Percentiles rank a stretch among this genome's conserved stretches.
Evolutionary conservation across 192 early-diverging fungal species (phyloP).

Genomic region (Linnemannia elongata): DNA sequence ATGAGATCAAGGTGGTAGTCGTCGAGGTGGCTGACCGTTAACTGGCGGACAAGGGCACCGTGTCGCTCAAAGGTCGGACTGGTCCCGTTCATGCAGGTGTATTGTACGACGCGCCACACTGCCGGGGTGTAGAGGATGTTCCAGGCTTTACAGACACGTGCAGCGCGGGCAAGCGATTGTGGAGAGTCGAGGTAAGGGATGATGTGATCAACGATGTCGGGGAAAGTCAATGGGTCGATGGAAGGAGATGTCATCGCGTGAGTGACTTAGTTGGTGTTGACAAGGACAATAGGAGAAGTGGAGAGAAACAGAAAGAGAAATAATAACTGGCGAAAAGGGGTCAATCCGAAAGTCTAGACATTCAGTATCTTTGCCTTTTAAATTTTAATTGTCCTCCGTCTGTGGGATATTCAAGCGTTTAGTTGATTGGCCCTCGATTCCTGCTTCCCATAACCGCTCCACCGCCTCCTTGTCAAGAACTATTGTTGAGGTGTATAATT

Average conservation of each 20-base stretch:
- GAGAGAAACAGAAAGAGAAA: no score
- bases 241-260: not conserved
- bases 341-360: no score
- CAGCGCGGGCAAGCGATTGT: not conserved
- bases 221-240: slow-evolving; percentile 4
- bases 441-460: no score
- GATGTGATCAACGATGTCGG: slow-evolving; percentile 6
- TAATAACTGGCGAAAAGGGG: no score
- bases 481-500: no score
- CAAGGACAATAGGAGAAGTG: no score
- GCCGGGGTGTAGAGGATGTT: not conserved
- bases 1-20: slow-evolving; percentile 1
- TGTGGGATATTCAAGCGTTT: no score
- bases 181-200: not conserved
- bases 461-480: no score
- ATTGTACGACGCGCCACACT: not conserved
- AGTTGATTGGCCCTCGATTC: no score
- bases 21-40: slow-evolving; percentile 3
- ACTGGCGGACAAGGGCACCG: not conserved
- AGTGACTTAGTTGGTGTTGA: no score
- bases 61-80: not conserved
- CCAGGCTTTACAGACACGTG: slow-evolving; percentile 13
- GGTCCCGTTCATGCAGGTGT: not conserved
- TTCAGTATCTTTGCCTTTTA: no score
- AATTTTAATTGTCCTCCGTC: no score